Conservation (phyloP, 2,329 filamentous ascomycete genomes). For the Leptoxyphium fumago region DNA sequence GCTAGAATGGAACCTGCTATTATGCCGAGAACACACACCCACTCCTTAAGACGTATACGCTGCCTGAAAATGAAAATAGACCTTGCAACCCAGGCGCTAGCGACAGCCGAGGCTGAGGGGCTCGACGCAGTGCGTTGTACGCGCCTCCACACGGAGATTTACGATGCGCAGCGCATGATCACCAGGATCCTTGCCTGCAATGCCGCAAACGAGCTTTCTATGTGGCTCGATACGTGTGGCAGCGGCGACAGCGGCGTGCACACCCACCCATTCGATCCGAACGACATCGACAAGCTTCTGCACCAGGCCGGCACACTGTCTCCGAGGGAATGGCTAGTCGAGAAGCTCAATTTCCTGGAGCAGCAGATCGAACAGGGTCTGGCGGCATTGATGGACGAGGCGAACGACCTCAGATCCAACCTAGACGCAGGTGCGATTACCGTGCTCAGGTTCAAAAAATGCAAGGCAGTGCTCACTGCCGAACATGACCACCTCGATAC, state of each 20-base stretch:
- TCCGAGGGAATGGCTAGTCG: not conserved
- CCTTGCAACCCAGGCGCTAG: not conserved
- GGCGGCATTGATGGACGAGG: slow-evolving; percentile 10
- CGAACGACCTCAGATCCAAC: slow-evolving; percentile 5
- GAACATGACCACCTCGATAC: slow-evolving; percentile 9
- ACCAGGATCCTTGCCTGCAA: not conserved
- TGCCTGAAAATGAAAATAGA: not conserved
- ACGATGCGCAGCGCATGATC: not conserved
- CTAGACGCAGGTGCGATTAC: slow-evolving; percentile 7
- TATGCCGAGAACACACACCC: not conserved
- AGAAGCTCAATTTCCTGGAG: slow-evolving; percentile 7
- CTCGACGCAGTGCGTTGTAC: not conserved
- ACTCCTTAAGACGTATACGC: not conserved
- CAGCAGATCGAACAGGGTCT: slow-evolving; percentile 13
- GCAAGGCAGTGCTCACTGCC: slow-evolving; percentile 7
- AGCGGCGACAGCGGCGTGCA: not conserved
- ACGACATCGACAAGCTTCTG: not conserved
- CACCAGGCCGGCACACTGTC: not conserved
- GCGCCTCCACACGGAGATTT: not conserved
- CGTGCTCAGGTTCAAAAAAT: slow-evolving; percentile 4
- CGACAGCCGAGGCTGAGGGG: not conserved
- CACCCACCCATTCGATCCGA: not conserved
- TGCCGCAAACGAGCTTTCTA: not conserved
- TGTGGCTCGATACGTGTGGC: not conserved
- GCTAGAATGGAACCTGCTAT: no score